phyloP scores from a whole-genome alignment of 495 filamentous ascomycete species.

The Hypoxylon subgilvum region DNA sequence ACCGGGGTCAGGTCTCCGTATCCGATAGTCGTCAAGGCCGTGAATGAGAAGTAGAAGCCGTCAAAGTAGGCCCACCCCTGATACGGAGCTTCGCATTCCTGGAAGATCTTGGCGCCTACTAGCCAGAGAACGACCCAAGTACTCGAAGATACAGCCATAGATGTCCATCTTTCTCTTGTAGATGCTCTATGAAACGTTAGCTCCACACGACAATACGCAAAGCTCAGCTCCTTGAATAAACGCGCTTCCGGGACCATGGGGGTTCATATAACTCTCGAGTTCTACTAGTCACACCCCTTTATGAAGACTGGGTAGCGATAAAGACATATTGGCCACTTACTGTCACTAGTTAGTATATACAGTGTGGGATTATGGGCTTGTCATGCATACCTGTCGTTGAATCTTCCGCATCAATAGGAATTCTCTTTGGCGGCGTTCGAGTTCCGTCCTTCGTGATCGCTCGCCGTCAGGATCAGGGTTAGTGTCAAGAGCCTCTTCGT shows the following conservation, averaged over 20 bases:
- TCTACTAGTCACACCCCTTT: neutral
- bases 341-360: conserved; percentile 18
- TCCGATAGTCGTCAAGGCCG: conserved; percentile 80
- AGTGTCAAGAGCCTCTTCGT: conserved; percentile 34
- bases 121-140: conserved; percentile 80
- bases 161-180: conserved; percentile 68
- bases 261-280: neutral
- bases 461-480: neutral
- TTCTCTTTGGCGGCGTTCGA: conserved; percentile 70
- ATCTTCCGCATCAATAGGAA: conserved; percentile 86
- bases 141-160: conserved; percentile 65
- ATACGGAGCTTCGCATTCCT: conserved; percentile 49
- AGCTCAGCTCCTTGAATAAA: neutral
- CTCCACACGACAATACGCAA: neutral
- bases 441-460: conserved; percentile 49
- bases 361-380: neutral
- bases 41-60: conserved; percentile 80
- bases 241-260: neutral
- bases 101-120: conserved; percentile 76
- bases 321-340: conserved; percentile 15
- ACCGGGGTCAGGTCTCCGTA: conserved; percentile 78
- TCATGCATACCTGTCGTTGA: conserved; percentile 55
- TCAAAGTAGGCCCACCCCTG: conserved; percentile 80
- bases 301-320: neutral
- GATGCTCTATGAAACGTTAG: conserved; percentile 50